Evolutionary conservation across 1,284 basidiomycete genomes (phyloP), one percentile per base, ranked within the genome.

Genomic region (Ustilago tritici): DNA sequence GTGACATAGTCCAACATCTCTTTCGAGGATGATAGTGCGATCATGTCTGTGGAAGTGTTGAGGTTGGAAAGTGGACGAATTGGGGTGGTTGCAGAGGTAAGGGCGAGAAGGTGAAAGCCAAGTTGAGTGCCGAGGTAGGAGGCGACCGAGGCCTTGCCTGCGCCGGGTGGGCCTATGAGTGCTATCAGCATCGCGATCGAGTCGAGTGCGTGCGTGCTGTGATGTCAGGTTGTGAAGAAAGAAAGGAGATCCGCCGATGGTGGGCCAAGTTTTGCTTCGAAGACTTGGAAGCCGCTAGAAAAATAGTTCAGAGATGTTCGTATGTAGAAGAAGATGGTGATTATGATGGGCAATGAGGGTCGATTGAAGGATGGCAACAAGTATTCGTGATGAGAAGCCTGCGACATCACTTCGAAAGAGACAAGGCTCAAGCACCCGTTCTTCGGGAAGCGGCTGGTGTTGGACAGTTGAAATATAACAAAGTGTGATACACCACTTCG

Each of bases 141-240:
- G 60, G 92, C 89, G 15, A 98, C 88, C 0, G 91, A 90, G 11
- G 91, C 89, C 87, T 95, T 97, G 23, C 96, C 96, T 5, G 94
- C 89, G 38, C 88, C 91, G 2, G 91, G 90, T 0, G 95, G 92
- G 15, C 96, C 96, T 41, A 97, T 89, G 64, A 99, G 90, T 12
- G 93, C 92, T 81, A 99, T 91, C 84, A 98, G 91, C 93, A 94
- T 92, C 19, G 40, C 36, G 41, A 41, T 28, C 23, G 12, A 14
- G 35, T 28, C 2, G 50, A 23, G 7, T n/a, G 14, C 31, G 11
- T 40, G 8, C 34, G 17, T 14, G 50, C 28, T 46, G 23, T 40
- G 14, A 41, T 35, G 17, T 14, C 7, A 4, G 40, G 41, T 32
- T 9, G 8, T 28, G 23, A 28, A 28, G 28, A 38, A 52, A 28